Evolutionary conservation across 305 asterid genomes (phyloP).

Genomic region (Caryopteris hybrid): DNA sequence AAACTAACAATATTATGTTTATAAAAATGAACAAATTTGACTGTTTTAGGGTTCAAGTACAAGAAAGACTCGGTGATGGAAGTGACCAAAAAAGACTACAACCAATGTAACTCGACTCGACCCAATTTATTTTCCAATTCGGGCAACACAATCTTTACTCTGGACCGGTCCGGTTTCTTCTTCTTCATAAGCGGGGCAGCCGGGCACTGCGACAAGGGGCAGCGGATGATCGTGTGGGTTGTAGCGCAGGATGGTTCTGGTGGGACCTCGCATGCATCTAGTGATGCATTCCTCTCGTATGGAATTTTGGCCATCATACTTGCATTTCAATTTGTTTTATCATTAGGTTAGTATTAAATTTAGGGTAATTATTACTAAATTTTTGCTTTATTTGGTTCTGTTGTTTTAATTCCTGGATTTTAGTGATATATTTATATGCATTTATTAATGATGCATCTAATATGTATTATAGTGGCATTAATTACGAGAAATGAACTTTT

Average conservation of each 20-base stretch:
- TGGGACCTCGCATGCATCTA: slow-evolving; percentile 13
- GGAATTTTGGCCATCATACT: neutral
- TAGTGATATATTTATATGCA: no score
- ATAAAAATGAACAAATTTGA: neutral
- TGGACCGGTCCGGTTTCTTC: slow-evolving; percentile 54
- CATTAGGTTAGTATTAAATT: neutral
- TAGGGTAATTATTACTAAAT: no score
- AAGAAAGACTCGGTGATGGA: slow-evolving; percentile 77
- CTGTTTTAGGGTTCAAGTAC: slow-evolving; percentile 53
- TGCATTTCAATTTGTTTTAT: neutral
- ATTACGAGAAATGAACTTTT: no score
- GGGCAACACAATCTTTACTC: slow-evolving; percentile 39
- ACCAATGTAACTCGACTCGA: slow-evolving; percentile 46
- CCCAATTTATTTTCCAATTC: slow-evolving; percentile 58
- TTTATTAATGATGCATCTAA: no score
- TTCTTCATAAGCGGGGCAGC: slow-evolving; percentile 73
- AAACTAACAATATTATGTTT: no score
- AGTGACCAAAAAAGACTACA: slow-evolving; percentile 50
- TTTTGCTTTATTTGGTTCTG: no score
- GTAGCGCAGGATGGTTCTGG: slow-evolving; percentile 30
- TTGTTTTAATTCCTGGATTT: no score
- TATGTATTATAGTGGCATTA: no score
- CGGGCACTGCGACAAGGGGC: slow-evolving; percentile 58
- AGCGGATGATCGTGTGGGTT: slow-evolving; percentile 60
- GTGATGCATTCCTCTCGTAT: neutral